These are phyloP conservation scores for Petrea volubilis DNA, from an alignment of 257 asterid genomes.

Conservation along the genomic window DNA sequence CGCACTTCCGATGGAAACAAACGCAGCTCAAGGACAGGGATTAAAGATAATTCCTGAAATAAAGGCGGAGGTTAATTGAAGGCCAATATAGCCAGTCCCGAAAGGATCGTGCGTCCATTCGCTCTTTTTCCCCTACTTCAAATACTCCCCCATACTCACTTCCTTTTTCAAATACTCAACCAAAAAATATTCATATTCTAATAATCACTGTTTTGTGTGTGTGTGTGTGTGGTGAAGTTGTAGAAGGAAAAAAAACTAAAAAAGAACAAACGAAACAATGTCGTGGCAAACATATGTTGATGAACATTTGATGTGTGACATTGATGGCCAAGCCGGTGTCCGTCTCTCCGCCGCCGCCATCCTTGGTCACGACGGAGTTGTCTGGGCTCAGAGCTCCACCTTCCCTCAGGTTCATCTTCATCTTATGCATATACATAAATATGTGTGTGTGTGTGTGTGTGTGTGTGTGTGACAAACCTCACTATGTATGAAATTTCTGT, in stretches of 20 bases:
- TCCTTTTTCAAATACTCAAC: neutral
- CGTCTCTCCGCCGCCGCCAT: constrained; percentile 62
- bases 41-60: constrained; percentile 9
- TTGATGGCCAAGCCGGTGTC: constrained; percentile 46
- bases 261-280: constrained; percentile 25
- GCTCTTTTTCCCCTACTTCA: neutral
- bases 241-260: neutral
- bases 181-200: too few species aligned
- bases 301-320: constrained; percentile 60
- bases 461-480: too few species aligned
- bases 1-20: neutral
- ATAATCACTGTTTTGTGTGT: too few species aligned
- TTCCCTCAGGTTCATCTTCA: constrained; percentile 44
- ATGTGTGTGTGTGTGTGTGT: too few species aligned
- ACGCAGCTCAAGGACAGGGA: neutral
- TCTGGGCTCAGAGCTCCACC: constrained; percentile 61
- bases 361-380: constrained; percentile 49
- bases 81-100: constrained; percentile 1
- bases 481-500: too few species aligned
- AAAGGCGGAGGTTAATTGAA: constrained; percentile 16
- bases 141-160: neutral
- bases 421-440: neutral
- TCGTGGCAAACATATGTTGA: constrained; percentile 68
- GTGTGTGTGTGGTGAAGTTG: neutral
- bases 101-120: constrained; percentile 25